Percentiles rank a stretch among this genome's conserved stretches.
Conservation (phyloP, 257 asterid species). For the Gynochthodes officinalis region DNA sequence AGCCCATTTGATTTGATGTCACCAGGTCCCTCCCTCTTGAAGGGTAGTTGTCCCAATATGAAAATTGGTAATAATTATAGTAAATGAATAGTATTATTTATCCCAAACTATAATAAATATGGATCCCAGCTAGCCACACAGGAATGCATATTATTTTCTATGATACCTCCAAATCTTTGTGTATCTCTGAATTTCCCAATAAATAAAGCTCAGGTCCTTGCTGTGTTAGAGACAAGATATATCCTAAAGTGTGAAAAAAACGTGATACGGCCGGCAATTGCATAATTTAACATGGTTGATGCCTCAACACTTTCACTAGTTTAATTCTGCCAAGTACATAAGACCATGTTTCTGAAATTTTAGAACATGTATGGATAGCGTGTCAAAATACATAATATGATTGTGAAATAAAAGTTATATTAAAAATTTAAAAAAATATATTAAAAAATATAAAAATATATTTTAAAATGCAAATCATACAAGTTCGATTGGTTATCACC, state of each 20-base stretch:
- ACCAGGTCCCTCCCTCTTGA: constrained; percentile 3
- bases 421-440: no score
- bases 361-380: not conserved
- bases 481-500: no score
- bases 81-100: not conserved
- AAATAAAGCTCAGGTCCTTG: not conserved
- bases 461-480: no score
- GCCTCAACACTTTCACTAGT: not conserved
- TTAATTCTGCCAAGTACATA: not conserved
- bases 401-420: no score
- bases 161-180: not conserved
- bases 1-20: constrained; percentile 23
- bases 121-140: no score
- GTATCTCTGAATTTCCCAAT: constrained; percentile 1
- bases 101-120: no score
- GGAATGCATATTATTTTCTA: no score
- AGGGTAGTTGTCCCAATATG: no score
- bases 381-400: no score
- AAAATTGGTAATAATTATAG: not conserved
- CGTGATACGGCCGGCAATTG: constrained; percentile 24
- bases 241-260: constrained; percentile 18
- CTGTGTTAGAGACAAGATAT: constrained; percentile 16
- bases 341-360: not conserved
- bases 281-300: not conserved
- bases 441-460: no score